Evolutionary conservation across 1,284 basidiomycete species (phyloP), one percentile per base, ranked within the genome.

Genomic region (Boletus smithii): DNA sequence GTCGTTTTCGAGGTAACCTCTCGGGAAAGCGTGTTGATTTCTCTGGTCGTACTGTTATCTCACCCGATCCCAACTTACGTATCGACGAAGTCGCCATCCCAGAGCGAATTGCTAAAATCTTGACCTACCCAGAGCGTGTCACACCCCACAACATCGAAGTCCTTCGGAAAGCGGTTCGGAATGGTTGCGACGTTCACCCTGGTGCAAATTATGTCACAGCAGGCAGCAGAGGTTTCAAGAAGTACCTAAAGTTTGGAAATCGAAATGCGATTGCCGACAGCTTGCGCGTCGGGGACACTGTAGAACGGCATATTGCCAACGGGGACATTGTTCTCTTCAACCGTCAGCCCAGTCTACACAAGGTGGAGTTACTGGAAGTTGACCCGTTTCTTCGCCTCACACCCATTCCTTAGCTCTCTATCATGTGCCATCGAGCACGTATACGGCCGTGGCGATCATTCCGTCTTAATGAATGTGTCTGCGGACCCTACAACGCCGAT

Each of bases 11-110:
- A 68, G 97, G 97, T 24, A 99, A 99, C 66, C 76, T 99, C 16
- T 98, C 95, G 0, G 97, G 97, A 53, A 99, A 99, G 70, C 92
- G 97, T 70, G 97, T 99, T 58, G 97, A 99, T 69, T 99, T 99
- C 65, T 98, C 95, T 1, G 97, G 88, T 14, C 88, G 97, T 61
- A 99, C 97, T 5, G 97, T 99, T 69, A 99, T 99, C 63, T 95
- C 93, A 3, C 97, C 97, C 0, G 97, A 99, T 67, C 97, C 97
- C 9, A 99, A 99, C 67, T 73, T 99, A 53, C 87, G 92, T 43
- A 98, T 99, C 62, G 95, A 99, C 67, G 94, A 97, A 70, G 93
- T 97, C 14, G 97, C 97, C 16, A 91, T 99, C 1, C 97, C 97
- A 0, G 91, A 97, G 67, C 85, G 94, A 48, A 91, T 99, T 14